A percentile compares a stretch with the other conserved stretches of the same genome.
Conservation (phyloP, 2,329 filamentous ascomycete species). For the Monilinia aucupariae region DNA sequence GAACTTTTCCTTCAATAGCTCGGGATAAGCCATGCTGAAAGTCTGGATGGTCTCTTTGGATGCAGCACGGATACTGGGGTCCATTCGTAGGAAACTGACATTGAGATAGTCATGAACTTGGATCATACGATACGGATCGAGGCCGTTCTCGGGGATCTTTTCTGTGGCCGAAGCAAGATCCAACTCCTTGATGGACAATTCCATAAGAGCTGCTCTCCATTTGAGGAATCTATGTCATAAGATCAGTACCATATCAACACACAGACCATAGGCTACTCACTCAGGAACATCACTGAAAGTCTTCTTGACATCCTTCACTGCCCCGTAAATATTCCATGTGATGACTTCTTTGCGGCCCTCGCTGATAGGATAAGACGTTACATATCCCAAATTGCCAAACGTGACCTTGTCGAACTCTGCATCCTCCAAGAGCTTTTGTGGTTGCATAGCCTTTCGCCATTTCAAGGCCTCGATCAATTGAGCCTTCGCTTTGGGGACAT, state of each 20-base stretch:
- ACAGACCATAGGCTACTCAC: constrained; percentile 47
- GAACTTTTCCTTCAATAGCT: constrained; percentile 85
- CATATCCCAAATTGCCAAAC: constrained; percentile 74
- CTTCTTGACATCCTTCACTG: constrained; percentile 70
- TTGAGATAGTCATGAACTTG: constrained; percentile 92
- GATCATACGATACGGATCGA: constrained; percentile 83
- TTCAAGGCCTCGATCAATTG: constrained; percentile 75
- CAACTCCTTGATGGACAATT: constrained; percentile 72
- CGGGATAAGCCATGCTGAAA: constrained; percentile 79
- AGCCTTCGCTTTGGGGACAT: constrained; percentile 65
- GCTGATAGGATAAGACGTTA: constrained; percentile 61
- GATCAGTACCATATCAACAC: constrained; percentile 5
- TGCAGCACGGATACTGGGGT: constrained; percentile 68
- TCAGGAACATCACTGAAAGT: constrained; percentile 79
- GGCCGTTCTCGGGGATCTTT: constrained; percentile 54
- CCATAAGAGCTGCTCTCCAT: constrained; percentile 90
- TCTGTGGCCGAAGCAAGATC: constrained; percentile 62
- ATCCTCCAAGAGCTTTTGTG: constrained; percentile 58
- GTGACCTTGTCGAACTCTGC: constrained; percentile 59
- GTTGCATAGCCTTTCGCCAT: constrained; percentile 76
- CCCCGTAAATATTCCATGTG: constrained; percentile 91
- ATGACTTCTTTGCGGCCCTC: constrained; percentile 55
- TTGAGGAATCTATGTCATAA: constrained; percentile 64
- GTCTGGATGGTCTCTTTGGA: constrained; percentile 75
- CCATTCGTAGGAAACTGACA: constrained; percentile 79